These are phyloP conservation scores for Phaseolus lunatus DNA, from an alignment of 306 rosid genomes.

Conservation along the genomic window DNA sequence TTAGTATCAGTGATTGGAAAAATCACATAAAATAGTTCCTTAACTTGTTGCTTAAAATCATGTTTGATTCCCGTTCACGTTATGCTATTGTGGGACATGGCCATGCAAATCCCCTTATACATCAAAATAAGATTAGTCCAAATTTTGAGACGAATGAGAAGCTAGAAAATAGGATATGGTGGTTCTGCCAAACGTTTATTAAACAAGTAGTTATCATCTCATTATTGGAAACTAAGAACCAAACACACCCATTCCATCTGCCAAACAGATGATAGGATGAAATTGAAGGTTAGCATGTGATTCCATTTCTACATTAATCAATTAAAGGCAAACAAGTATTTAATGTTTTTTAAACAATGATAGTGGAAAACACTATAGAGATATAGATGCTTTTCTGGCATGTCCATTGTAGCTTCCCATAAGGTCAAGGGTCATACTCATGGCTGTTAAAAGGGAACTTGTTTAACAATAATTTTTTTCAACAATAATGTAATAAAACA, in stretches of 20 bases:
- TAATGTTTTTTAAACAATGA: background rate
- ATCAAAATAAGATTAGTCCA: background rate
- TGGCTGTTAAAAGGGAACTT: background rate
- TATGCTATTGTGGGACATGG: slow-evolving; percentile 36
- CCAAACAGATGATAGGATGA: background rate
- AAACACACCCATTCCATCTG: background rate
- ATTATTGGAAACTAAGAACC: slow-evolving; percentile 1
- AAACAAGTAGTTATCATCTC: slow-evolving; percentile 29
- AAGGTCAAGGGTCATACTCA: slow-evolving; percentile 13
- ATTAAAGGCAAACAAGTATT: background rate
- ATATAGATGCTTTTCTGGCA: slow-evolving; percentile 25
- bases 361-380: background rate
- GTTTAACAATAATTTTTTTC: background rate
- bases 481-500: background rate
- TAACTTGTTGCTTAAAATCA: slow-evolving; percentile 28
- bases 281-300: slow-evolving; percentile 18
- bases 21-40: slow-evolving; percentile 23
- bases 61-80: slow-evolving; percentile 36
- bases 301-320: slow-evolving; percentile 26
- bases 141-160: background rate
- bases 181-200: slow-evolving; percentile 31
- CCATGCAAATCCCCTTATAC: background rate
- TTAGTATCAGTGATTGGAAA: slow-evolving; percentile 27
- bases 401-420: slow-evolving; percentile 17
- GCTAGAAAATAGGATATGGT: slow-evolving; percentile 8